Evolutionary conservation across 1,284 basidiomycete genomes (phyloP).

Genomic region (Irpex sp.): DNA sequence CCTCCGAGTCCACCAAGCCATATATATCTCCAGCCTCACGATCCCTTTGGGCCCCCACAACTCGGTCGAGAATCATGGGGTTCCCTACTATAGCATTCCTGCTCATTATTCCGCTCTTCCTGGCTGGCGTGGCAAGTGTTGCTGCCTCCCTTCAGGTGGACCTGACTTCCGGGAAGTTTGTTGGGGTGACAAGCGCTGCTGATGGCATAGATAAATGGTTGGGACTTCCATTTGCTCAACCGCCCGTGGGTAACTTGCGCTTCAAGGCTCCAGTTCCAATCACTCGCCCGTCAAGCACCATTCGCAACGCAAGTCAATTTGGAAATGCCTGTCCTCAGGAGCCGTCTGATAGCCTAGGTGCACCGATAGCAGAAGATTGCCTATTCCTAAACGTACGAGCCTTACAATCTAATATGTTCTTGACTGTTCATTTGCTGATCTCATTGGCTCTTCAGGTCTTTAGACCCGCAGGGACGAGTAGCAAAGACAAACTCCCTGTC

Average conservation of each 20-base stretch:
- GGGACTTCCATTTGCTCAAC: slow-evolving; percentile 62
- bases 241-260: slow-evolving; percentile 48
- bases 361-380: slow-evolving; percentile 49
- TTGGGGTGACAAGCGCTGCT: slow-evolving; percentile 29
- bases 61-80: neutral
- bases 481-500: slow-evolving; percentile 12
- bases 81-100: neutral
- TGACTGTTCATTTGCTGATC: neutral
- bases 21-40: neutral
- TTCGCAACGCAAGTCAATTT: slow-evolving; percentile 43
- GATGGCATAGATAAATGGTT: slow-evolving; percentile 48
- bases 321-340: slow-evolving; percentile 55
- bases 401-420: neutral
- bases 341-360: slow-evolving; percentile 34
- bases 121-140: neutral
- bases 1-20: neutral
- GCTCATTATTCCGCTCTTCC: neutral
- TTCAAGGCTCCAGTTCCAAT: slow-evolving; percentile 58
- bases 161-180: slow-evolving; percentile 41
- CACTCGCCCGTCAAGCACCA: slow-evolving; percentile 21
- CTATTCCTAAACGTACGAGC: slow-evolving; percentile 44
- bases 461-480: slow-evolving; percentile 11
- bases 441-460: slow-evolving; percentile 8
- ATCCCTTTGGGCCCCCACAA: too few species aligned
- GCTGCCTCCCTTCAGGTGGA: slow-evolving; percentile 27